phyloP scores from a whole-genome alignment of 106 monocot species.

The Apostasia ramifera region DNA sequence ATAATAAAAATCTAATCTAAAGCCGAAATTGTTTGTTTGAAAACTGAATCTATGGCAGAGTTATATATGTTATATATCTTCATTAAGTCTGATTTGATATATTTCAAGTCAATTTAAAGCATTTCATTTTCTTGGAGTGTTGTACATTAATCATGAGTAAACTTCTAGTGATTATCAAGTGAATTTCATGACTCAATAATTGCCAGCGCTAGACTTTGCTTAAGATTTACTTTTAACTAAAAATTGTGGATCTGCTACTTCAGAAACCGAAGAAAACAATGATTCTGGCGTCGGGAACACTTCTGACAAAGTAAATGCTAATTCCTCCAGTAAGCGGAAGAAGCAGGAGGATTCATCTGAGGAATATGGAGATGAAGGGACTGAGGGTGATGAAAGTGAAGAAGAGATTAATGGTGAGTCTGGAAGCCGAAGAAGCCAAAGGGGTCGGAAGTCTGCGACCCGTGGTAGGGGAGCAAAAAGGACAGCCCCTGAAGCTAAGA shows the following conservation, averaged over 20 bases:
- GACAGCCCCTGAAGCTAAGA: constrained; percentile 12
- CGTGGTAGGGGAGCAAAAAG: constrained; percentile 35
- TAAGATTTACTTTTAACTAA: not conserved
- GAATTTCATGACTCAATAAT: no score
- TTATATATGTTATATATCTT: no score
- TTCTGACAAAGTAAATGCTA: constrained; percentile 24
- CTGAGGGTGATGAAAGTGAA: constrained; percentile 27
- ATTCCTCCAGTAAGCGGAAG: constrained; percentile 48
- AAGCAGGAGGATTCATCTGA: constrained; percentile 37
- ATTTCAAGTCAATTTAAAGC: no score
- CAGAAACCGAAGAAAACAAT: constrained; percentile 9
- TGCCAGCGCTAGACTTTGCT: no score
- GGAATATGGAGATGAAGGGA: constrained; percentile 38
- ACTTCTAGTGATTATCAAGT: no score
- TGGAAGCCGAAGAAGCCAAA: constrained; percentile 12
- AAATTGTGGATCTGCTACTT: not conserved
- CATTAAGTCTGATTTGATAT: no score
- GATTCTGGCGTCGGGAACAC: constrained; percentile 7
- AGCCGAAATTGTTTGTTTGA: no score
- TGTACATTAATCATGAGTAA: no score
- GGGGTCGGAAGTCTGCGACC: constrained; percentile 33
- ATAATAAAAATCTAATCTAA: no score
- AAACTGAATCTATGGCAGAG: no score
- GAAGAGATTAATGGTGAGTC: constrained; percentile 21
- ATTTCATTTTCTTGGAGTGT: no score